phyloP scores from a whole-genome alignment of 257 asterid genomes.

The Rhazya stricta region DNA sequence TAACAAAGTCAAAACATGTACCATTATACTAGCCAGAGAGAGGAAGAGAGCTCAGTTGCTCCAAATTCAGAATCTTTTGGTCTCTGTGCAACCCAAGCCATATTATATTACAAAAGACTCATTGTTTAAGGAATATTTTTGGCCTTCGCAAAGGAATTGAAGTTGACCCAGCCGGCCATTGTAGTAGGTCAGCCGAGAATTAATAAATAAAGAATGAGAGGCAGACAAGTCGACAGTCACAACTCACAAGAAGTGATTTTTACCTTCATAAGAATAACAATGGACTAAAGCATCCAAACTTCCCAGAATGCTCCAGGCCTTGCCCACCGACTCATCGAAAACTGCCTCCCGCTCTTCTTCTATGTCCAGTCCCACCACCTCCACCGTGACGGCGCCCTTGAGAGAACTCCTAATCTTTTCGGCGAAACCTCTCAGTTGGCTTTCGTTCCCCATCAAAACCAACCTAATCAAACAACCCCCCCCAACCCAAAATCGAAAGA shows the following conservation, averaged over 20 bases:
- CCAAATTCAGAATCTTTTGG: not conserved
- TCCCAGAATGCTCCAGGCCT: slow-evolving; percentile 52
- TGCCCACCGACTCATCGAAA: slow-evolving; percentile 61
- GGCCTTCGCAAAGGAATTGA: not conserved
- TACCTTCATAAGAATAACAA: slow-evolving; percentile 85
- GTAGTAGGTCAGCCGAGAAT: not conserved
- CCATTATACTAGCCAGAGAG: not conserved
- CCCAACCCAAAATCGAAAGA: not conserved
- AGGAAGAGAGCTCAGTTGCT: not conserved
- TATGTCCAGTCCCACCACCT: slow-evolving; percentile 71
- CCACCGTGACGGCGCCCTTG: slow-evolving; percentile 37
- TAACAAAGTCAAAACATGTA: not conserved
- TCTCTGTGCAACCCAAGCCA: not conserved
- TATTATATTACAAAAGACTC: too few relatives aligned
- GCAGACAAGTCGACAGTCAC: not conserved
- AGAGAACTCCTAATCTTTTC: slow-evolving; percentile 46
- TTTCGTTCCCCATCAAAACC: slow-evolving; percentile 77
- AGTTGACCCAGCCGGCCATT: too few relatives aligned
- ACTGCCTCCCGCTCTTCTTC: slow-evolving; percentile 53
- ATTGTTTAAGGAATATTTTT: not conserved
- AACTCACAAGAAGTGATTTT: too few relatives aligned
- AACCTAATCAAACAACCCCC: slow-evolving; percentile 48
- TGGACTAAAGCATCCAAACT: slow-evolving; percentile 70
- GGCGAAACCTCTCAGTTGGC: slow-evolving; percentile 44
- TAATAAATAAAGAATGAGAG: not conserved